Percentiles rank a stretch among this genome's conserved stretches.
Conservation (phyloP, 106 monocot species). For the Agapanthus africanus region DNA sequence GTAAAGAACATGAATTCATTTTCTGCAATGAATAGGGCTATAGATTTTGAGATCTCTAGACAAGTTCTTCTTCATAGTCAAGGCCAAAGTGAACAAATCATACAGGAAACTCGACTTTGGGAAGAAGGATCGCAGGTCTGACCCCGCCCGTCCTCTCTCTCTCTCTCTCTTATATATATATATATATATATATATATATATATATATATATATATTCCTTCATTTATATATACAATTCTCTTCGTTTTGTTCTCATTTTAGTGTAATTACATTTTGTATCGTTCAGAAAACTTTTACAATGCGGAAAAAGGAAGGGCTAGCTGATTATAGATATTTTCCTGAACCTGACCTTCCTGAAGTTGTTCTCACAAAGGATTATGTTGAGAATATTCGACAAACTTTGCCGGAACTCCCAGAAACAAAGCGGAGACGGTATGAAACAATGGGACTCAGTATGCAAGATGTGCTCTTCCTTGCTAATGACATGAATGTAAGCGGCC, state of each 20-base stretch:
- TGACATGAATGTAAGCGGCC: constrained; percentile 47
- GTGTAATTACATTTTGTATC: constrained; percentile 4
- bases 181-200: not conserved
- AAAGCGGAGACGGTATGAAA: constrained; percentile 81
- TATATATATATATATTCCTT: too few species aligned
- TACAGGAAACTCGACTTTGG: constrained; percentile 97
- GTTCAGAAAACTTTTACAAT: constrained; percentile 81
- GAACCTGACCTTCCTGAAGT: constrained; percentile 98
- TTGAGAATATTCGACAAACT: constrained; percentile 47
- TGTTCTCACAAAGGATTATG: constrained; percentile 48
- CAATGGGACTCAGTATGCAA: constrained; percentile 79
- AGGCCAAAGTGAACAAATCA: constrained; percentile 85
- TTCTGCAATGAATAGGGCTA: constrained; percentile 90
- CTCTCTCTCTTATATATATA: not conserved
- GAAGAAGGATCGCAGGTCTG: constrained; percentile 77
- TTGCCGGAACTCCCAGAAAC: constrained; percentile 88
- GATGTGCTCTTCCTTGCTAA: constrained; percentile 91
- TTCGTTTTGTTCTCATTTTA: not conserved
- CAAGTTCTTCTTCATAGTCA: constrained; percentile 68
- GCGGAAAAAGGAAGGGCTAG: constrained; percentile 97
- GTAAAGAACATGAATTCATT: constrained; percentile 99
- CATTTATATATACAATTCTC: not conserved
- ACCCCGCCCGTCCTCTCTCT: not conserved
- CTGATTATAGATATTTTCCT: constrained; percentile 97
- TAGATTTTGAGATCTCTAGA: constrained; percentile 88